These are phyloP conservation scores for Wallacemonas sp. DNA, from an alignment of 208 protist species.

Conservation along the genomic window DNA sequence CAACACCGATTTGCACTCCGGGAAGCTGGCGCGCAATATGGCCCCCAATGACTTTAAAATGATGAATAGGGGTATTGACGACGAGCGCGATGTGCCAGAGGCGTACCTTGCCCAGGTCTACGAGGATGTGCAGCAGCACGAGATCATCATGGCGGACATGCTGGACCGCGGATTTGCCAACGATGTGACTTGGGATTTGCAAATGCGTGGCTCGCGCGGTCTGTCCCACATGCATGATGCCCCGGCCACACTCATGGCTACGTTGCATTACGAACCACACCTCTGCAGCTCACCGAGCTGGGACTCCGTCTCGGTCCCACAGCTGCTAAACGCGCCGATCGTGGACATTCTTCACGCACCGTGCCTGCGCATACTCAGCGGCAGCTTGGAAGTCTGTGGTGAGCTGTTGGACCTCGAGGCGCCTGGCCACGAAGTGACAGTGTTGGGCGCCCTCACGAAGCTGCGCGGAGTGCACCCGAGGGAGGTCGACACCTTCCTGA, in stretches of 20 bases:
- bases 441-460: constrained; percentile 27
- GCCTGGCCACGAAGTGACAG: constrained; percentile 14
- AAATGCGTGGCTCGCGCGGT: constrained; percentile 44
- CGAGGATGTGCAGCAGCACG: constrained; percentile 90
- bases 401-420: constrained; percentile 27
- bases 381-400: constrained; percentile 38
- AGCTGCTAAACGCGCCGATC: constrained; percentile 16
- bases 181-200: constrained; percentile 78
- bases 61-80: constrained; percentile 97
- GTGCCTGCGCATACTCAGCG: constrained; percentile 52
- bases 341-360: constrained; percentile 55
- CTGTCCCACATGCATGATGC: constrained; percentile 16
- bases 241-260: neutral
- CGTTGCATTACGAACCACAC: constrained; percentile 14
- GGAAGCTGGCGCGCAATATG: constrained; percentile 94
- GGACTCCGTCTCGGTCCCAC: neutral
- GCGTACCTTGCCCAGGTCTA: constrained; percentile 91
- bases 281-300: constrained; percentile 12
- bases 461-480: constrained; percentile 15
- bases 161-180: constrained; percentile 77
- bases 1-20: constrained; percentile 98
- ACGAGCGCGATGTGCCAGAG: constrained; percentile 87
- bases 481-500: constrained; percentile 31
- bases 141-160: constrained; percentile 93
- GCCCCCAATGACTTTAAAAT: constrained; percentile 91